Conservation (phyloP, 345 rosid genomes). For the Lumnitzera littorea region DNA sequence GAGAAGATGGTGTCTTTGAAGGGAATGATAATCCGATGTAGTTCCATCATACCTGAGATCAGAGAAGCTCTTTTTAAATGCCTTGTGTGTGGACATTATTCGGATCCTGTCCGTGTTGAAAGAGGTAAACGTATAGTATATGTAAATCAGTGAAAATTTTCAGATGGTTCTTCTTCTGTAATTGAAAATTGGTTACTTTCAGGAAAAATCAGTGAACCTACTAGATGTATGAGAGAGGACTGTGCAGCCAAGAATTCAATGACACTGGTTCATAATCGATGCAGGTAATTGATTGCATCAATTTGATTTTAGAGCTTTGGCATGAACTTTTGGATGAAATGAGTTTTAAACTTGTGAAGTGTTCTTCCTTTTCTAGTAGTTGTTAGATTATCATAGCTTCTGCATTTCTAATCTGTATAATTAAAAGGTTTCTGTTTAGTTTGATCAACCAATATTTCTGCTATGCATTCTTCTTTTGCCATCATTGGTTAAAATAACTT, state of each 20-base stretch:
- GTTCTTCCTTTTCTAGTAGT: neutral
- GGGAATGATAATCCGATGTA: slow-evolving; percentile 91
- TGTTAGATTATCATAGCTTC: no score
- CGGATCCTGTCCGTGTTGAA: slow-evolving; percentile 84
- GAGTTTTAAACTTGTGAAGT: neutral
- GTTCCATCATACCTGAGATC: slow-evolving; percentile 93
- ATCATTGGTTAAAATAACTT: no score
- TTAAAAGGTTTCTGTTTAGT: no score
- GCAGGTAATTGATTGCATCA: slow-evolving; percentile 48
- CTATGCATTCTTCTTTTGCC: no score
- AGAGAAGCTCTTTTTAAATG: slow-evolving; percentile 93
- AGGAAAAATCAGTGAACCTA: slow-evolving; percentile 85
- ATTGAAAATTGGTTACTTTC: slow-evolving; percentile 6
- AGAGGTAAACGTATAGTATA: slow-evolving; percentile 51
- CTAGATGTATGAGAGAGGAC: slow-evolving; percentile 63
- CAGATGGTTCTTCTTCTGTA: slow-evolving; percentile 2
- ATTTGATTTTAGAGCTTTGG: slow-evolving; percentile 3
- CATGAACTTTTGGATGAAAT: neutral
- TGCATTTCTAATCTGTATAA: no score
- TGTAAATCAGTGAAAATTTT: neutral
- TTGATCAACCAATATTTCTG: no score
- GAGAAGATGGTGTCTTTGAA: slow-evolving; percentile 96
- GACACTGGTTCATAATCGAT: slow-evolving; percentile 82
- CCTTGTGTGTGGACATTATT: slow-evolving; percentile 75
- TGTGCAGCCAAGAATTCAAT: slow-evolving; percentile 89